Conservation (phyloP, 2,329 filamentous ascomycete species). For the Diatrype stigma region DNA sequence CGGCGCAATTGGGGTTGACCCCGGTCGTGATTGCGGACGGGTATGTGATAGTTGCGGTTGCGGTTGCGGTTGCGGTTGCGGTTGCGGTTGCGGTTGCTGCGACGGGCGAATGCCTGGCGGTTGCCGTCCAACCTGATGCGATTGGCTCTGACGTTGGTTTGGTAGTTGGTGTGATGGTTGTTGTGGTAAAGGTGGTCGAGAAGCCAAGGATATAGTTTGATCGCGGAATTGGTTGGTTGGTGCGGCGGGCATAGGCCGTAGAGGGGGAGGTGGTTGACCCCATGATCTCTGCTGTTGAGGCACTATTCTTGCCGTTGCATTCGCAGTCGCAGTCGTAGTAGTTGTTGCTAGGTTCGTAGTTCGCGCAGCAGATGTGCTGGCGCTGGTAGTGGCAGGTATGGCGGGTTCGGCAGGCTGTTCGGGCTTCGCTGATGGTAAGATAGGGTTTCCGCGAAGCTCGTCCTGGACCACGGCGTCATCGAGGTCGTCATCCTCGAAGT, state of each 20-base stretch:
- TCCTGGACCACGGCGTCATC: slow-evolving; percentile 55
- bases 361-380: not conserved
- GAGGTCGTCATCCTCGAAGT: slow-evolving; percentile 53
- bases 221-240: slow-evolving; percentile 16
- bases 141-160: not conserved
- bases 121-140: not conserved
- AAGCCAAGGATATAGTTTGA: slow-evolving; percentile 10
- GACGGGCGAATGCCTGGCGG: slow-evolving; percentile 7
- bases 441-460: slow-evolving; percentile 36
- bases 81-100: slow-evolving; percentile 8
- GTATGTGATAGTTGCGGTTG: slow-evolving; percentile 5
- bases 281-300: slow-evolving; percentile 17
- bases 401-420: slow-evolving; percentile 3
- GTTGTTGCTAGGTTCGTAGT: not conserved
- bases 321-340: slow-evolving; percentile 1
- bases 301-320: slow-evolving; percentile 4
- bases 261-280: slow-evolving; percentile 12
- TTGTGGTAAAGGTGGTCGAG: slow-evolving; percentile 5
- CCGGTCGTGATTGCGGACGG: slow-evolving; percentile 6
- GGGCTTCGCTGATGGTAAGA: slow-evolving; percentile 17
- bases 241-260: not conserved
- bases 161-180: not conserved
- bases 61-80: not conserved
- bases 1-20: slow-evolving; percentile 4
- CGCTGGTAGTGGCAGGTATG: not conserved